Percentiles rank a stretch among this genome's conserved stretches.
These are phyloP conservation scores for Calcarisporium arbuscula DNA, from an alignment of 2,329 filamentous ascomycete species.

Conservation along the genomic window DNA sequence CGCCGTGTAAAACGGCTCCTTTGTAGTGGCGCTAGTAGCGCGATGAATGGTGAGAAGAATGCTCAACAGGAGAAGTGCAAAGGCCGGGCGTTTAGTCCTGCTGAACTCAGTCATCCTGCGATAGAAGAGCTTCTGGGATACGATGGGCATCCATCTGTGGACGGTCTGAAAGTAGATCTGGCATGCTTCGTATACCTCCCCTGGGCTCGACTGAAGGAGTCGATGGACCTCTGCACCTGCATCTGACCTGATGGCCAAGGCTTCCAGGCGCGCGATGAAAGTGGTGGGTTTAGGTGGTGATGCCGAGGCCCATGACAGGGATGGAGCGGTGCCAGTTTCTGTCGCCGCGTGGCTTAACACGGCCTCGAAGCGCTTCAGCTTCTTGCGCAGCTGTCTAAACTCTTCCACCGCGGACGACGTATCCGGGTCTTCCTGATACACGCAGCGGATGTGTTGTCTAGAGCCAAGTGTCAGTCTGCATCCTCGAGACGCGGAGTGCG, in stretches of 20 bases:
- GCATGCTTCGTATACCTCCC: slow-evolving; percentile 5
- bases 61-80: slow-evolving; percentile 5
- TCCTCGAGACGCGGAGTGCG: not conserved
- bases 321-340: not conserved
- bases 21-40: slow-evolving; percentile 1
- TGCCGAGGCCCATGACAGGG: not conserved
- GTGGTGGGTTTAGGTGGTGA: not conserved
- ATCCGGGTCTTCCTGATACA: slow-evolving; percentile 7
- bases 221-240: slow-evolving; percentile 6
- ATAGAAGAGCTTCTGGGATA: slow-evolving; percentile 6
- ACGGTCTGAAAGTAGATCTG: slow-evolving; percentile 6
- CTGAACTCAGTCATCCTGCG: slow-evolving; percentile 4
- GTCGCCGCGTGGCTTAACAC: slow-evolving; percentile 3
- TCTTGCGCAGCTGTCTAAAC: slow-evolving; percentile 7
- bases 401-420: slow-evolving; percentile 4
- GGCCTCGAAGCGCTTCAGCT: slow-evolving; percentile 3
- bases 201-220: slow-evolving; percentile 5
- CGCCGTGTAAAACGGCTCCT: slow-evolving; percentile 3
- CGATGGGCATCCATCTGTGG: slow-evolving; percentile 8
- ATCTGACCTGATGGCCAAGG: not conserved
- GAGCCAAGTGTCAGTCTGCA: not conserved
- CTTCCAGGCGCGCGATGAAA: slow-evolving; percentile 4
- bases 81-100: slow-evolving; percentile 5
- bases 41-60: slow-evolving; percentile 4
- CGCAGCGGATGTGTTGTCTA: slow-evolving; percentile 4